These are phyloP conservation scores for Lunasporangiospora selenospora DNA, from an alignment of 192 early-diverging fungal species.

Conservation along the genomic window DNA sequence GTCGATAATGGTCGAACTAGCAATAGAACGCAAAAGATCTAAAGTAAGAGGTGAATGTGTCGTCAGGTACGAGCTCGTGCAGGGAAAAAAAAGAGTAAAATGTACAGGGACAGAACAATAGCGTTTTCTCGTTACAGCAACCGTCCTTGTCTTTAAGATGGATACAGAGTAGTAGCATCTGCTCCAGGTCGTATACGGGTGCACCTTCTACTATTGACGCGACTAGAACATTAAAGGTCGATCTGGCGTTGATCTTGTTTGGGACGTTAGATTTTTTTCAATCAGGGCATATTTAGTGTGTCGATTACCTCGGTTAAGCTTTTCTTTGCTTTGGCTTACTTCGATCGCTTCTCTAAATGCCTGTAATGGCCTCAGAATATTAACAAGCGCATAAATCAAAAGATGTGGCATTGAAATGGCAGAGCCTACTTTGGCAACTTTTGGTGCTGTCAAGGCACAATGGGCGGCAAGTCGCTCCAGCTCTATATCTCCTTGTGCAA, in stretches of 20 bases:
- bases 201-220: constrained; percentile 23
- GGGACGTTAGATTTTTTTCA: too few species aligned
- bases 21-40: constrained; percentile 24
- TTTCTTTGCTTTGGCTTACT: background rate
- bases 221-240: constrained; percentile 28
- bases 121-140: constrained; percentile 14
- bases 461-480: too few species aligned
- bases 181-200: constrained; percentile 4
- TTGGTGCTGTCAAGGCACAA: too few species aligned
- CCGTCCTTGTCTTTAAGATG: constrained; percentile 14
- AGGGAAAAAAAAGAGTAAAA: too few species aligned
- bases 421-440: too few species aligned
- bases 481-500: too few species aligned
- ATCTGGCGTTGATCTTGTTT: constrained; percentile 31
- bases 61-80: too few species aligned
- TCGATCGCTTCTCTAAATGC: constrained; percentile 20
- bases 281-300: background rate
- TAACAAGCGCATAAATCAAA: constrained; percentile 17
- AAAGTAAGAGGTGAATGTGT: background rate
- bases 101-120: background rate
- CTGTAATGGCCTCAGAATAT: background rate
- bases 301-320: background rate
- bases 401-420: too few species aligned
- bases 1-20: constrained; percentile 7
- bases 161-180: constrained; percentile 18